Evolutionary conservation across 1,284 basidiomycete genomes (phyloP).

Genomic region (Naganishia sp.): DNA sequence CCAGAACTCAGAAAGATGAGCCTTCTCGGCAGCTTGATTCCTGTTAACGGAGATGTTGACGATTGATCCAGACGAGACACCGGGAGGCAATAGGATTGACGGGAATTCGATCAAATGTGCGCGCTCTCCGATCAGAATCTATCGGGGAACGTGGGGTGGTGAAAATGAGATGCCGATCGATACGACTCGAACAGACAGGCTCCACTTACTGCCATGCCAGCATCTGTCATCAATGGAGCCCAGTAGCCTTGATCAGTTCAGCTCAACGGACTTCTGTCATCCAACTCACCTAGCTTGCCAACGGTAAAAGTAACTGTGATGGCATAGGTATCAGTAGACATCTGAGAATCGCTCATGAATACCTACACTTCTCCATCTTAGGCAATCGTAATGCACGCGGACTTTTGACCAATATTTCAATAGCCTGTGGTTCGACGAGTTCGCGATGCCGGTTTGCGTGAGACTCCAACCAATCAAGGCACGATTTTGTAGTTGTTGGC

Average conservation of each 20-base stretch:
- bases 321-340: neutral
- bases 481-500: too few species aligned
- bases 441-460: too few species aligned
- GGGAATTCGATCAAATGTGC: constrained; percentile 95
- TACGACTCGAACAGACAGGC: constrained; percentile 3
- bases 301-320: constrained; percentile 63
- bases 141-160: constrained; percentile 32
- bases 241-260: neutral
- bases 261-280: neutral
- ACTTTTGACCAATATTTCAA: too few species aligned
- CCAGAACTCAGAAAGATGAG: constrained; percentile 77
- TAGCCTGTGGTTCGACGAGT: too few species aligned
- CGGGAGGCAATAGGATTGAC: constrained; percentile 84
- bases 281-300: constrained; percentile 65
- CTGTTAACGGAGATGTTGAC: constrained; percentile 90
- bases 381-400: neutral
- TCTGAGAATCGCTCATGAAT: neutral
- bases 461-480: too few species aligned
- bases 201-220: constrained; percentile 48
- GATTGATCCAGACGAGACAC: constrained; percentile 88
- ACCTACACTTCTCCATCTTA: constrained; percentile 48
- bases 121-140: constrained; percentile 87
- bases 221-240: constrained; percentile 37
- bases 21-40: constrained; percentile 77
- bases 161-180: constrained; percentile 8